Base-by-base conservation (phyloP, 768 basidiomycete species). In the Termitomyces sp. region DNA sequence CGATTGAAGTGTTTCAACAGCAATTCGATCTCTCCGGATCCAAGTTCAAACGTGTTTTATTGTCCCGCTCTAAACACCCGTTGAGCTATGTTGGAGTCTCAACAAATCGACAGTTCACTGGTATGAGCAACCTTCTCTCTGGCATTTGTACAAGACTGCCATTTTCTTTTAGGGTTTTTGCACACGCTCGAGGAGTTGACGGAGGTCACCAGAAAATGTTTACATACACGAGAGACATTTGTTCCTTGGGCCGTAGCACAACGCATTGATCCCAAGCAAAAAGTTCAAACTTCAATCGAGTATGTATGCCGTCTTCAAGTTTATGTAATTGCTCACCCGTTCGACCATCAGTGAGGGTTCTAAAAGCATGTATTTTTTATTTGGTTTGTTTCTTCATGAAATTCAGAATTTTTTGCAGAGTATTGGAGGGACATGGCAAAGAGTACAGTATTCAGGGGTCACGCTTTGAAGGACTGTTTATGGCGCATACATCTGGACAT, bases 401-500 rank as follows among this genome's bases (percentile, higher is more conserved):
- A n/a, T 12, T 47, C 23, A 38, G 32, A 29, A 27, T 7, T 14
- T 19, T n/a, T 6, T 37, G 12, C 16, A 54, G 54, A n/a, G 17
- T 54, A 54, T 42, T 54, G 43, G 54, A 45, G 21, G n/a, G 25
- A 54, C 27, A 40, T 54, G 53, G 44, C 38, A 12, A 54, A 44
- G 21, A 53, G 53, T 43, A 42, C 53, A 14, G 53, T 53, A 0
- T 53, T 53, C 31, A 53, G 16, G 17, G 41, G 31, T 16, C 53
- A 53, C 21, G 7, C 44, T 17, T 17, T 53, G 19, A 53, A 44
- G 32, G 53, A 54, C 44, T 54, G 53, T 45, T 25, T 54, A 16
- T 35, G 31, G 53, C 44, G 53, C 12, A 54, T 58, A 37, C 57
- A 58, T 25, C 34, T 48, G 11, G 65, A 67, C 40, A 66, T 67